phyloP scores from a whole-genome alignment of 176 grass and related monocot genomes.

The Hsuehochloa calcarea region DNA sequence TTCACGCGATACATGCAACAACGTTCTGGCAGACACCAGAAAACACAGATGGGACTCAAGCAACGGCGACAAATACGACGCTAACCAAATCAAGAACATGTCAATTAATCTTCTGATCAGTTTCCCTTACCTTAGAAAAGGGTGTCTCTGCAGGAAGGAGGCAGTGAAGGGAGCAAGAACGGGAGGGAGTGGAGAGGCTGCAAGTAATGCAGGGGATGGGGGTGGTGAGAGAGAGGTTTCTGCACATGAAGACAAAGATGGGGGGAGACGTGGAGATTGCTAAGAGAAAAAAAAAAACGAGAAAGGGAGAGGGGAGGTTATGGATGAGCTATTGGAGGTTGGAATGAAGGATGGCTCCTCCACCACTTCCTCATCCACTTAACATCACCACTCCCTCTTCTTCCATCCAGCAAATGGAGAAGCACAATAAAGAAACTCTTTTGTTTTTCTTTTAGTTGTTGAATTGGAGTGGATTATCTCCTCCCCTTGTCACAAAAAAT shows the following conservation, averaged over 20 bases:
- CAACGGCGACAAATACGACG: background rate
- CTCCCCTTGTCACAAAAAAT: constrained; percentile 1
- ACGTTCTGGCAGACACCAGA: background rate
- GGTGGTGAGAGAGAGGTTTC: constrained; percentile 12
- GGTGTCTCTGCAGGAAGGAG: background rate
- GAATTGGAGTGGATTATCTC: constrained; percentile 33
- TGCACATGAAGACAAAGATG: constrained; percentile 49
- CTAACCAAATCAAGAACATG: background rate
- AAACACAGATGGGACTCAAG: background rate
- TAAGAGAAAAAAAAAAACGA: background rate
- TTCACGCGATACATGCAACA: background rate
- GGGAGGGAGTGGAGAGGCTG: constrained; percentile 30
- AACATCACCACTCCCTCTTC: constrained; percentile 35
- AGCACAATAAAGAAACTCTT: background rate
- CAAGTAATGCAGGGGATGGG: constrained; percentile 41
- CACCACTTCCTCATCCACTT: constrained; percentile 73
- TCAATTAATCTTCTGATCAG: background rate
- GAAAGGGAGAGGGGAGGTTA: constrained; percentile 15
- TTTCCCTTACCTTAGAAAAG: constrained; percentile 23
- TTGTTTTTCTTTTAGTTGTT: background rate
- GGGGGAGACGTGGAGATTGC: background rate
- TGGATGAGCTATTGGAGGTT: constrained; percentile 65
- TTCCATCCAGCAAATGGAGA: constrained; percentile 7
- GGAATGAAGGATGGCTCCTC: constrained; percentile 47
- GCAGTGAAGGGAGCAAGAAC: constrained; percentile 30